Conservation (phyloP, 2,329 filamentous ascomycete genomes). For the Exutisphaerella laricina region DNA sequence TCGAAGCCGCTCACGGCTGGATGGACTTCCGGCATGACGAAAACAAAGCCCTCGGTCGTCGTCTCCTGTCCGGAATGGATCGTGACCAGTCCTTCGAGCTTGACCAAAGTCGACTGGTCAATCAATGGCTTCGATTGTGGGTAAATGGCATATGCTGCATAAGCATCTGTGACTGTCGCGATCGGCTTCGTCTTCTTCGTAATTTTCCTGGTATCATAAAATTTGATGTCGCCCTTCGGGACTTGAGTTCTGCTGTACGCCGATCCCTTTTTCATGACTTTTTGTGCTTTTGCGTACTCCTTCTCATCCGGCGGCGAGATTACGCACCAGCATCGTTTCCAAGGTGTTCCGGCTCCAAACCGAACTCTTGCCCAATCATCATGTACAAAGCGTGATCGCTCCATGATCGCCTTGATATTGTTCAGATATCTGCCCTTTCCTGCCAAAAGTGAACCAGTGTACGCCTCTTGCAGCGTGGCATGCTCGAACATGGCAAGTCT, state of each 20-base stretch:
- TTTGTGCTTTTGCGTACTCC: constrained; percentile 76
- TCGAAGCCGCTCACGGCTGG: constrained; percentile 93
- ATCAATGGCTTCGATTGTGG: constrained; percentile 91
- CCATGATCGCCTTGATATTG: constrained; percentile 85
- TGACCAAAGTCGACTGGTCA: constrained; percentile 88
- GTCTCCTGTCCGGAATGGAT: constrained; percentile 70
- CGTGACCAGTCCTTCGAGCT: constrained; percentile 85
- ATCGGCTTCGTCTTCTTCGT: constrained; percentile 88
- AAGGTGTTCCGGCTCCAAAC: constrained; percentile 92
- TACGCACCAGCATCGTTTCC: constrained; percentile 96
- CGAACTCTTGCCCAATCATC: constrained; percentile 94
- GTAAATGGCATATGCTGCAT: constrained; percentile 91
- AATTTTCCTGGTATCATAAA: constrained; percentile 86
- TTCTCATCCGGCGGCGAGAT: constrained; percentile 91
- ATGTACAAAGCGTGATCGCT: constrained; percentile 66
- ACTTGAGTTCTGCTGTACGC: constrained; percentile 70
- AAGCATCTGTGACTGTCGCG: constrained; percentile 84
- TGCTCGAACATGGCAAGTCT: constrained; percentile 93
- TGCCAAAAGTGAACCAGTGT: constrained; percentile 90
- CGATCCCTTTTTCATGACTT: constrained; percentile 73
- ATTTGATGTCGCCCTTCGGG: constrained; percentile 85
- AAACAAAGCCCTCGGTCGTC: constrained; percentile 87
- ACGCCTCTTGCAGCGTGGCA: constrained; percentile 86
- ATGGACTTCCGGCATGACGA: constrained; percentile 92
- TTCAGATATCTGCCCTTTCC: constrained; percentile 87